Conservation (phyloP, 2,329 filamentous ascomycete genomes). For the Tolypocladium ovalisporum region DNA sequence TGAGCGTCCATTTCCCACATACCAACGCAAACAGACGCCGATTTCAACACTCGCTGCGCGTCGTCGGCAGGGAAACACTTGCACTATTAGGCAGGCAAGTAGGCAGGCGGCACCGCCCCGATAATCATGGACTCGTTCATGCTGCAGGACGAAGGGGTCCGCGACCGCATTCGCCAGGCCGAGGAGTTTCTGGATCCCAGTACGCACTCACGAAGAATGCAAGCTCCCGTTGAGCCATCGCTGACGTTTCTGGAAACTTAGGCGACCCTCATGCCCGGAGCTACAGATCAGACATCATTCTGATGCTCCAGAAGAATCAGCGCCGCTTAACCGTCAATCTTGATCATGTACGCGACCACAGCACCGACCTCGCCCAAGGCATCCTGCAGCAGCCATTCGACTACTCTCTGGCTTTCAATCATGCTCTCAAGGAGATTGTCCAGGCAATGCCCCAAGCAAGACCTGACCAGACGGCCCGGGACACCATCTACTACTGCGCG, state of each 20-base stretch:
- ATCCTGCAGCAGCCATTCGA: slow-evolving; percentile 83
- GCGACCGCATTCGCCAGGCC: slow-evolving; percentile 76
- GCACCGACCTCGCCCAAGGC: slow-evolving; percentile 64
- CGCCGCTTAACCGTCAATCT: slow-evolving; percentile 62
- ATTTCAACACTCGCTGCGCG: background rate
- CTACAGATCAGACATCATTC: slow-evolving; percentile 81
- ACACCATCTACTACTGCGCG: slow-evolving; percentile 91
- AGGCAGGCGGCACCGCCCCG: background rate
- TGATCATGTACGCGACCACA: slow-evolving; percentile 86
- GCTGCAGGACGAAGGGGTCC: slow-evolving; percentile 74
- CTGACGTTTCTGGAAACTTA: slow-evolving; percentile 12
- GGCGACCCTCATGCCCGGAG: slow-evolving; percentile 50
- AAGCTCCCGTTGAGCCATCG: background rate
- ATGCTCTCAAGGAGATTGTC: slow-evolving; percentile 80
- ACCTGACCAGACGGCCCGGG: slow-evolving; percentile 63
- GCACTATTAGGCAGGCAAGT: background rate
- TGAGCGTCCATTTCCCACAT: background rate
- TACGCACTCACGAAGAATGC: slow-evolving; percentile 30
- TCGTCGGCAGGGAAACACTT: background rate
- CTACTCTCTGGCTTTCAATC: slow-evolving; percentile 77
- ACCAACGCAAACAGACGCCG: background rate
- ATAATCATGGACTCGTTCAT: slow-evolving; percentile 58
- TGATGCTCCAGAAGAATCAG: slow-evolving; percentile 60
- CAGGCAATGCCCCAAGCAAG: slow-evolving; percentile 67
- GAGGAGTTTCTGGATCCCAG: slow-evolving; percentile 89